Percentiles rank a stretch among this genome's conserved stretches.
Evolutionary conservation across 345 rosid species (phyloP).

Genomic region (Camelina laxa): DNA sequence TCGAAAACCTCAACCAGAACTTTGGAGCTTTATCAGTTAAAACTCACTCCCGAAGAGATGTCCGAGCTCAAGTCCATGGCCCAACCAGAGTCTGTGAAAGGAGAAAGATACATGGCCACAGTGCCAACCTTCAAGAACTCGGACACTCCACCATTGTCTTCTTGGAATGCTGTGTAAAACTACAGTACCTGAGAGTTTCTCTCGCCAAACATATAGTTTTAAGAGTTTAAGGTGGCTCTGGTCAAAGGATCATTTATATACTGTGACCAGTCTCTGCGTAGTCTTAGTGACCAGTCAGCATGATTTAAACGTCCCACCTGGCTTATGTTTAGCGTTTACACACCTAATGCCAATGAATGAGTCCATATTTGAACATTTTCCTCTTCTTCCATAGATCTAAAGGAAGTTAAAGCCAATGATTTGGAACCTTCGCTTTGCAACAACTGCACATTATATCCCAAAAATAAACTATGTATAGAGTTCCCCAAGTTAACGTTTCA

Average conservation of each 20-base stretch:
- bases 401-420: too few relatives aligned
- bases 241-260: not conserved
- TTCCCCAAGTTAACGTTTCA: too few relatives aligned
- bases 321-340: not conserved
- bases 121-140: conserved; percentile 36
- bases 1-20: conserved; percentile 62
- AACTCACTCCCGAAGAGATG: conserved; percentile 57
- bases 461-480: too few relatives aligned
- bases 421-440: too few relatives aligned
- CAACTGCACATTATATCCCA: too few relatives aligned
- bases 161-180: conserved; percentile 47
- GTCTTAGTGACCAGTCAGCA: conserved; percentile 12
- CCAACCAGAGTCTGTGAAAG: conserved; percentile 49
- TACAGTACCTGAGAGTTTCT: not conserved
- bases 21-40: conserved; percentile 59
- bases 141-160: conserved; percentile 56
- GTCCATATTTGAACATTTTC: too few relatives aligned
- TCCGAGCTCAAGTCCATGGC: conserved; percentile 54
- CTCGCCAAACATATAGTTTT: not conserved
- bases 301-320: conserved; percentile 2
- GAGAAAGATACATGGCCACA: conserved; percentile 34
- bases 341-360: conserved; percentile 25
- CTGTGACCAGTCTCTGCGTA: not conserved
- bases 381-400: too few relatives aligned
- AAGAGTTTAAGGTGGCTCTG: not conserved